Base-by-base conservation (phyloP, 169 alveolate species). In the Eimeria mitis region DNA sequence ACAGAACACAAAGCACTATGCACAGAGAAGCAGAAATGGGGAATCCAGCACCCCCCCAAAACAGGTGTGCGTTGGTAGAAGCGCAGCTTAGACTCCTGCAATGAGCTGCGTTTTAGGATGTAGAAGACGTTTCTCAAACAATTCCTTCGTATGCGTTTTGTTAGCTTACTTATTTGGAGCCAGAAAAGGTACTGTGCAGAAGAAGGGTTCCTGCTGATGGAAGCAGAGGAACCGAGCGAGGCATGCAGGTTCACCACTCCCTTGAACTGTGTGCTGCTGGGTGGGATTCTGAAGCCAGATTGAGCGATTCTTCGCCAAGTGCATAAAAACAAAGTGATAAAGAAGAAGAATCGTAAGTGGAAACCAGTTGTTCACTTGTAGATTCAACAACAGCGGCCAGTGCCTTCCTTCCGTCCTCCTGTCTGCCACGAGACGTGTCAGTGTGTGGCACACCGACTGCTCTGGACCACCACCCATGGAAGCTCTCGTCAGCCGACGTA, bases 391-490 rank as follows among this genome's bases (percentile, higher is more conserved):
- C 47, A n/a, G 28, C 47, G 31, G 78, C 78, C 19, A 6, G 49
- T 31, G 47, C 47, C 11, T 68, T 19, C 78, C 40, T 63, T 63
- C 40, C 73, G 8, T 63, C 73, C 40, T 25, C 9, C 49, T 34
- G 78, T 34, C 21, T 68, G 78, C 9, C 78, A 21, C 73, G 78
- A 68, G 78, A 68, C 78, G 78, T 68, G 78, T 68, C 78, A 68
- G 78, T 68, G 78, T n/a, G 78, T 68, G 47, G 78, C 47, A 68
- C 78, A 68, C 42, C 28, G 49, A 44, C 25, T 31, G 78, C 47
- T 68, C 78, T 44, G n/a, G 49, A 68, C 78, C 78, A 68, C 47
- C 47, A 0, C 7, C 78, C 49, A 25, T 34, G 78, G 78, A 19
- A 7, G 78, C 44, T n/a, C n/a, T n/a, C 78, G 49, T 31, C 23